Conservation (phyloP, 495 filamentous ascomycete species). For the Neurospora sublineolata region DNA sequence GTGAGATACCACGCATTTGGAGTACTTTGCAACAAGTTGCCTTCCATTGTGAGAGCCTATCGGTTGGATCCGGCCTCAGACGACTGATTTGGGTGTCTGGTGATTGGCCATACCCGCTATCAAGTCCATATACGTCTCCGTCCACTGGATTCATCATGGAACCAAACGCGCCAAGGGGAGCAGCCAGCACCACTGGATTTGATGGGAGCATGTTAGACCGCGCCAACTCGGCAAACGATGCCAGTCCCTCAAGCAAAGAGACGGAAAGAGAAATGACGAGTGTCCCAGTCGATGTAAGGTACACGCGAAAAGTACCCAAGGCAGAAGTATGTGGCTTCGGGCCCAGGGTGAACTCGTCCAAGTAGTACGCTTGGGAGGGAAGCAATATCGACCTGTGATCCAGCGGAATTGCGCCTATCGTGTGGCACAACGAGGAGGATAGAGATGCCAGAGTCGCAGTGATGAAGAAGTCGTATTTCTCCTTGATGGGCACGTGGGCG, state of each 20-base stretch:
- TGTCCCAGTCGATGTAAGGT: constrained; percentile 37
- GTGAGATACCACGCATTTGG: constrained; percentile 30
- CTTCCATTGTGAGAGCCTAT: constrained; percentile 29
- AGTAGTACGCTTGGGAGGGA: constrained; percentile 11
- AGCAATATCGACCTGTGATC: constrained; percentile 33
- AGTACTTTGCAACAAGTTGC: constrained; percentile 29
- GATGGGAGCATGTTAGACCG: constrained; percentile 23
- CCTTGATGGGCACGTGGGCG: constrained; percentile 16
- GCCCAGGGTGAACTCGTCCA: constrained; percentile 13
- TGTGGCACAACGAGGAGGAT: constrained; percentile 31
- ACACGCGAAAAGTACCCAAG: constrained; percentile 35
- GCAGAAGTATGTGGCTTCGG: constrained; percentile 17
- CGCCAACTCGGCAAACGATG: constrained; percentile 27
- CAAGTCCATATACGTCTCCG: constrained; percentile 12
- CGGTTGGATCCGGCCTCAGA: constrained; percentile 24
- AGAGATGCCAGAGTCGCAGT: constrained; percentile 31
- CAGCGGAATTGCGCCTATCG: constrained; percentile 29
- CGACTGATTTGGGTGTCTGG: constrained; percentile 35
- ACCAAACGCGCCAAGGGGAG: constrained; percentile 37
- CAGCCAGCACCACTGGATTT: constrained; percentile 29
- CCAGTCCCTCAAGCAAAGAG: constrained; percentile 26
- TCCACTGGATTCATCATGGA: constrained; percentile 23
- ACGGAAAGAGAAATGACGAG: constrained; percentile 33
- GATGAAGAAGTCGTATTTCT: constrained; percentile 35
- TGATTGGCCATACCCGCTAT: constrained; percentile 28